Evolutionary conservation across 768 basidiomycete genomes (phyloP).

Genomic region (Macrolepiota dolichaula): DNA sequence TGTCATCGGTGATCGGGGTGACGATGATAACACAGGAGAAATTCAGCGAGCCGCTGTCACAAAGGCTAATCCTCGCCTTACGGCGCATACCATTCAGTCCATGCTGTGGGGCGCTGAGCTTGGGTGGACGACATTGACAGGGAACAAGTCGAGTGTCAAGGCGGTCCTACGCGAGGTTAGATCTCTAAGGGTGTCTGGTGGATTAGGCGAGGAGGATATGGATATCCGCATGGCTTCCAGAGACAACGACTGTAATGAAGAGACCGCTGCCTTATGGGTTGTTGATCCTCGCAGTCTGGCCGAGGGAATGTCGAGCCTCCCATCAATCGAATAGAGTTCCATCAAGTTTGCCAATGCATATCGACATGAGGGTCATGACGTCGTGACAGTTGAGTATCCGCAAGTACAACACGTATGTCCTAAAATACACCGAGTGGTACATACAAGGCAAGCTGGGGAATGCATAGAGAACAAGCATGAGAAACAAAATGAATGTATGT

Average conservation of each 20-base stretch:
- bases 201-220: constrained; percentile 24
- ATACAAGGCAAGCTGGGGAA: neutral
- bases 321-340: neutral
- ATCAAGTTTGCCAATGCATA: neutral
- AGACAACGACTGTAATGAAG: constrained; percentile 14
- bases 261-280: constrained; percentile 21
- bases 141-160: constrained; percentile 76
- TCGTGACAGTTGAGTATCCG: neutral
- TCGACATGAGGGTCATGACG: constrained; percentile 1
- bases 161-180: constrained; percentile 70
- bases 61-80: constrained; percentile 56
- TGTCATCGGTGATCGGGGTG: neutral
- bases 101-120: constrained; percentile 63
- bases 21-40: constrained; percentile 22
- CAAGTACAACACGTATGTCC: neutral
- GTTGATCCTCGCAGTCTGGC: constrained; percentile 56
- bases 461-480: neutral
- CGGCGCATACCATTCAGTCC: constrained; percentile 75
- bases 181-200: constrained; percentile 29
- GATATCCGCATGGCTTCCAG: constrained; percentile 6
- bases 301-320: constrained; percentile 41
- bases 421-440: neutral
- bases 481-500: neutral
- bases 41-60: constrained; percentile 53
- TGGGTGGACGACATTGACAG: constrained; percentile 86